phyloP scores from a whole-genome alignment of 1,139 yeast species.

The Saccharomycopsis hybrid region DNA sequence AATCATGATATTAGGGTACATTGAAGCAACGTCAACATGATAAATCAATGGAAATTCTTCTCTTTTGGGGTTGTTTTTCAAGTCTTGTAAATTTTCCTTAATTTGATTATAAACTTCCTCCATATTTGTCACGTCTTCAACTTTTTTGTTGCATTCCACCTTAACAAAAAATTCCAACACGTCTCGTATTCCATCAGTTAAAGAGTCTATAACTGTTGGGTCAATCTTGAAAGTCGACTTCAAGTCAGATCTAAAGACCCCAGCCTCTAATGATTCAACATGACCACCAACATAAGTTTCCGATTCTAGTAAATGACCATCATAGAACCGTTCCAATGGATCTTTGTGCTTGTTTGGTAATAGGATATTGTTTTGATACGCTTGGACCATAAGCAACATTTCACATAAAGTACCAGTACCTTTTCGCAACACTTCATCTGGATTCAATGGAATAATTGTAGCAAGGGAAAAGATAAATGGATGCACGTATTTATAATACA shows the following conservation, averaged over 20 bases:
- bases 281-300: constrained; percentile 99
- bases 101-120: constrained; percentile 66
- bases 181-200: constrained; percentile 62
- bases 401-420: constrained; percentile 99
- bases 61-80: constrained; percentile 59
- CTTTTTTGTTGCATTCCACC: constrained; percentile 66
- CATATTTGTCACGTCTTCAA: constrained; percentile 74
- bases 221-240: constrained; percentile 72
- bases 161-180: constrained; percentile 80
- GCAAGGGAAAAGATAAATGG: constrained; percentile 96
- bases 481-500: constrained; percentile 94
- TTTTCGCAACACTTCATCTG: constrained; percentile 91
- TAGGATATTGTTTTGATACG: constrained; percentile 67
- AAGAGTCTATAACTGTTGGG: constrained; percentile 75
- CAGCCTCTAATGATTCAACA: constrained; percentile 95
- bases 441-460: constrained; percentile 90
- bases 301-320: constrained; percentile 88
- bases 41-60: constrained; percentile 81
- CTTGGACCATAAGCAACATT: constrained; percentile 96
- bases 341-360: constrained; percentile 92
- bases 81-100: constrained; percentile 43
- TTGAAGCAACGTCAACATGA: constrained; percentile 98
- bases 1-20: constrained; percentile 99
- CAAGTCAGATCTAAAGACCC: constrained; percentile 90
- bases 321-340: constrained; percentile 86